Evolutionary conservation across 73 alveolate species (phyloP).

Genomic region (Symbiodinium pilosum): DNA sequence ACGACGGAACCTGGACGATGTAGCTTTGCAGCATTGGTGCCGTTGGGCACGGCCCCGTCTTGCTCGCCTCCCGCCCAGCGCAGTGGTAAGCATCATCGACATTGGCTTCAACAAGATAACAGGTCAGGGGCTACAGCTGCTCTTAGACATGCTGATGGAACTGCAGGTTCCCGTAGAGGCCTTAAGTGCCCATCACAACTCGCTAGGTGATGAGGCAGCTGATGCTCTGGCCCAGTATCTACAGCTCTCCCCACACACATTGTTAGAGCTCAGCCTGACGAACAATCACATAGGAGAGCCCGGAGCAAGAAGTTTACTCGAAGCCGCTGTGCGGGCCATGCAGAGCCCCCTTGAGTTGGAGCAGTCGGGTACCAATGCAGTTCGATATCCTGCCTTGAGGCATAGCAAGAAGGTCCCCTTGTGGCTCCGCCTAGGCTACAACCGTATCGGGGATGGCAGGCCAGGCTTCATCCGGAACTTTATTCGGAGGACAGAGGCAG

Average conservation of each 20-base stretch:
- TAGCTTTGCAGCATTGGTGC: conserved; percentile 45
- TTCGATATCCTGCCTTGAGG: conserved; percentile 49
- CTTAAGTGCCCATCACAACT: conserved; percentile 54
- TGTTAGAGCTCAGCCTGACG: conserved; percentile 35
- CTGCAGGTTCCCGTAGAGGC: conserved; percentile 56
- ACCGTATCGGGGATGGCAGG: conserved; percentile 62
- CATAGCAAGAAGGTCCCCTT: conserved; percentile 47
- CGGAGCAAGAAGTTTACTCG: conserved; percentile 59
- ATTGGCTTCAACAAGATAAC: conserved; percentile 34
- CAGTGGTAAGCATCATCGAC: conserved; percentile 16
- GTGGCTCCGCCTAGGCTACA: conserved; percentile 55
- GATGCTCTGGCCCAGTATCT: conserved; percentile 30
- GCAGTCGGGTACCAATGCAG: not conserved
- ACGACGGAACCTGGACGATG: conserved; percentile 36
- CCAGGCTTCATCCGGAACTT: conserved; percentile 1
- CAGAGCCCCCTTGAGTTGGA: conserved; percentile 53
- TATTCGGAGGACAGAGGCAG: conserved; percentile 41
- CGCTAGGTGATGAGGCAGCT: conserved; percentile 56
- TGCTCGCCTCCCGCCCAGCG: conserved; percentile 17
- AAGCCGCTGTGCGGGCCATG: conserved; percentile 72
- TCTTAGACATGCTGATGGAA: conserved; percentile 22
- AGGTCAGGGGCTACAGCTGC: not conserved
- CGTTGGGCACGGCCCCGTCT: conserved; percentile 51
- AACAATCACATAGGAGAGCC: conserved; percentile 40
- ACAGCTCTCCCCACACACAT: conserved; percentile 7